Evolutionary conservation across 495 filamentous ascomycete species (phyloP), one percentile per base, ranked within the genome.

Genomic region (Sphaerosporella brunnea): DNA sequence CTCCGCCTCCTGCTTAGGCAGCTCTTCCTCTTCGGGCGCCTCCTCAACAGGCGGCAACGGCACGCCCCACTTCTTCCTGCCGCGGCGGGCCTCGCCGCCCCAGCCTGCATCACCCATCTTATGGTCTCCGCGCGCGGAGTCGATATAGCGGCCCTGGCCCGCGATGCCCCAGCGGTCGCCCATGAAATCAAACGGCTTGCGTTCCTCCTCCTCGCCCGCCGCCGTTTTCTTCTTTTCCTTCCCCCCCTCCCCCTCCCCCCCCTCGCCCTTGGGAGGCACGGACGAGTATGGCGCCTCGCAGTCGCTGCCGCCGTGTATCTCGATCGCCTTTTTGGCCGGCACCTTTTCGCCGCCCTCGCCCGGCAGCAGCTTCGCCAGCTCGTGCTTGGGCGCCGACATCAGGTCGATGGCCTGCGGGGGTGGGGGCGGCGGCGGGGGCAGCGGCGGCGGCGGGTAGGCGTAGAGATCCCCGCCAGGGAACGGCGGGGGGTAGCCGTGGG

Each of bases 281-380:
- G n/a, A n/a, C n/a, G n/a, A n/a, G n/a, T n/a, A n/a, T n/a, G n/a
- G n/a, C n/a, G n/a, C n/a, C n/a, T n/a, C n/a, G n/a, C n/a, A n/a
- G n/a, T n/a, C n/a, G n/a, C n/a, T n/a, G n/a, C n/a, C n/a, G 9
- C 34, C 26, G 35, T 34, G 39, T 13, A 23, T 43, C 15, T 55
- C 49, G 19, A 30, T n/a, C 9, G 41, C 15, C 0, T 42, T 32
- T 20, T 47, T 55, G 7, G 44, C 45, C 20, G n/a, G 23, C 18
- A 35, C 7, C 45, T 24, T 37, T 1, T 30, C 32, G 8, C 16
- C 37, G 4, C 45, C 39, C 25, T 50, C 48, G 37, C 38, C 52
- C 11, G 54, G 53, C 7, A 51, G 42, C 5, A 47, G 47, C n/a
- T 51, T 47, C 3, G 24, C 8, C 24, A 49, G 18, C n/a, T 41